These are phyloP conservation scores for Medicago arabica DNA, from an alignment of 306 rosid species.

Conservation along the genomic window DNA sequence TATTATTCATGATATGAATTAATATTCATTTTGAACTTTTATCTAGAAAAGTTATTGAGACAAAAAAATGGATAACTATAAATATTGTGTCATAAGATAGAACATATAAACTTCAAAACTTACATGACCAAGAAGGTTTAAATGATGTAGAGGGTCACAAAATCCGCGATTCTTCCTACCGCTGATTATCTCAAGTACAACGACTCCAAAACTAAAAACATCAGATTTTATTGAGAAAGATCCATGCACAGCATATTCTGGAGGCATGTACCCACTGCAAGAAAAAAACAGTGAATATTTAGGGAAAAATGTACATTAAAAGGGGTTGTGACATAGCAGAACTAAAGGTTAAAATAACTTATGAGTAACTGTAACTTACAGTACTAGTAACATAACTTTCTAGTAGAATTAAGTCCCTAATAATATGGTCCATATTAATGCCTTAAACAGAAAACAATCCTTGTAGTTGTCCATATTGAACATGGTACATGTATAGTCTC, in stretches of 20 bases:
- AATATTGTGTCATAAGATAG: not conserved
- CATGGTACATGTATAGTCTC: no score
- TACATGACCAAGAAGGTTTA: not conserved
- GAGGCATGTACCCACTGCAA: conserved; percentile 14
- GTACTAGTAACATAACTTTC: no score
- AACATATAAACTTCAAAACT: not conserved
- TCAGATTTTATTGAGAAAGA: conserved; percentile 10
- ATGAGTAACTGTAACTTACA: no score
- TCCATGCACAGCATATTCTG: conserved; percentile 3
- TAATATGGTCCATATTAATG: no score
- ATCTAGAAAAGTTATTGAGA: not conserved
- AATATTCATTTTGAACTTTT: not conserved
- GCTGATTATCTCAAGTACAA: conserved; percentile 8
- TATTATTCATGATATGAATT: not conserved
- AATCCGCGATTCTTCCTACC: conserved; percentile 1
- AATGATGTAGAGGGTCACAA: conserved; percentile 1
- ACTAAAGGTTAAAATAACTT: no score
- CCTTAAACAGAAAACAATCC: no score
- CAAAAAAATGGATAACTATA: not conserved
- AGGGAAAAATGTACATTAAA: not conserved
- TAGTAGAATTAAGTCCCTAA: no score
- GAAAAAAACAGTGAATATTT: not conserved
- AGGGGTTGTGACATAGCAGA: not conserved
- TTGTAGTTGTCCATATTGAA: no score
- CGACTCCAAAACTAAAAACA: conserved; percentile 16